phyloP scores from a whole-genome alignment of 495 filamentous ascomycete species.

The Aspergillus incahuasiensis region DNA sequence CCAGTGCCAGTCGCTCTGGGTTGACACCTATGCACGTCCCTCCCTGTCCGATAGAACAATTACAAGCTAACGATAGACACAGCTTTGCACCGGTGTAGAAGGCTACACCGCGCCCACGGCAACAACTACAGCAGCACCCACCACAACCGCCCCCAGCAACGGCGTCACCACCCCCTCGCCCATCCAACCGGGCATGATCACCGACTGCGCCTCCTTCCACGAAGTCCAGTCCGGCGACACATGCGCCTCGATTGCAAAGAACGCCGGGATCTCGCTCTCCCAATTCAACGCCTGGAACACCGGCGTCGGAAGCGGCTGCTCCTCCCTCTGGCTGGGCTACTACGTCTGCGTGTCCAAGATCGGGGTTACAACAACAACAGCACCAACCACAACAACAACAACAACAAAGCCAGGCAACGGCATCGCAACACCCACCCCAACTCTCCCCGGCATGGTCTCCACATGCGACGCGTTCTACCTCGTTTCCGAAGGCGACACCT shows the following conservation, averaged over 20 bases:
- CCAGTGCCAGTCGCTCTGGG: background rate
- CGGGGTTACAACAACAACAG: background rate
- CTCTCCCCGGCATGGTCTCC: background rate
- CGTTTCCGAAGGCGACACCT: background rate
- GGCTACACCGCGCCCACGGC: background rate
- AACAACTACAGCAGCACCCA: background rate
- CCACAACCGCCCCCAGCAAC: background rate
- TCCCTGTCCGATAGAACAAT: background rate
- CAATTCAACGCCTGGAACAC: background rate
- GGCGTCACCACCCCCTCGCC: background rate
- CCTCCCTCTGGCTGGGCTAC: background rate
- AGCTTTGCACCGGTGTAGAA: background rate
- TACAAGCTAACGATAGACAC: background rate
- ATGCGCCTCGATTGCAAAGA: background rate
- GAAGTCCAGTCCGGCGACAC: background rate
- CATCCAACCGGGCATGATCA: background rate
- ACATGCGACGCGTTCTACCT: slow-evolving; percentile 7
- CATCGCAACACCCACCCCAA: slow-evolving; percentile 5
- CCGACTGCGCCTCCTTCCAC: background rate
- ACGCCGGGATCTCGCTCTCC: background rate
- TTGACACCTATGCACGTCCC: background rate
- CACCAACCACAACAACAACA: background rate
- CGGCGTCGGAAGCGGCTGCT: slow-evolving; percentile 3
- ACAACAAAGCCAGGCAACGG: background rate
- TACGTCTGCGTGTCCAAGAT: background rate